A percentile compares a stretch with the other conserved stretches of the same genome.
phyloP scores from a whole-genome alignment of 768 basidiomycete species.

The Leucocoprinus leucothites region DNA sequence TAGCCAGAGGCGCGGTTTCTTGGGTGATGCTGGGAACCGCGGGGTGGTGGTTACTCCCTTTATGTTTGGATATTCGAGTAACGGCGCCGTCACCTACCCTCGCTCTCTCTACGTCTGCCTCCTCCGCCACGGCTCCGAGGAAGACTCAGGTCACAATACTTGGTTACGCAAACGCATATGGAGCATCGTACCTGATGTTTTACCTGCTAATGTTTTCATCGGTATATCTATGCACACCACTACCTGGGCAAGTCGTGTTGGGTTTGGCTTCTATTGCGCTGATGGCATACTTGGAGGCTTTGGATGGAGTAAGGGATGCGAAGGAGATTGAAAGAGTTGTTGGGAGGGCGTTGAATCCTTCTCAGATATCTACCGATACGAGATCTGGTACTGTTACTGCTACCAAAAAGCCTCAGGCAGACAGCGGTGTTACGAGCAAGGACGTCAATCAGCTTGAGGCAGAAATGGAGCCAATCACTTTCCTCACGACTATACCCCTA shows the following conservation, averaged over 20 bases:
- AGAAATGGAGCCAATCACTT: conserved; percentile 24
- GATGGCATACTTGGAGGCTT: conserved; percentile 74
- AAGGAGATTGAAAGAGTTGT: conserved; percentile 50
- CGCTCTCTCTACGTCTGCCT: not conserved
- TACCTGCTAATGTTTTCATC: conserved; percentile 63
- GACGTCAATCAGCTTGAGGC: not conserved
- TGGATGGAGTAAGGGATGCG: conserved; percentile 80
- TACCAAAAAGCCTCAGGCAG: not conserved
- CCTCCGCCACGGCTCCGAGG: conserved; percentile 24
- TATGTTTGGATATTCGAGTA: conserved; percentile 66
- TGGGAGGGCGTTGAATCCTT: conserved; percentile 38
- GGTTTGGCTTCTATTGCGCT: conserved; percentile 61
- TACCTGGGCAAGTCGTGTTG: conserved; percentile 80
- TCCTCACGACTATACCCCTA: conserved; percentile 36
- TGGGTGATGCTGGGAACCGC: conserved; percentile 52
- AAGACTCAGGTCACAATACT: conserved; percentile 48
- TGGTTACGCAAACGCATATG: conserved; percentile 89
- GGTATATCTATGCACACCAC: conserved; percentile 66
- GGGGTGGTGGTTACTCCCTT: conserved; percentile 68
- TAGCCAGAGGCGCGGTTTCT: conserved; percentile 56
- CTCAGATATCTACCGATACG: conserved; percentile 23
- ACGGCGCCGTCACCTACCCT: not conserved
- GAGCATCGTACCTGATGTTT: conserved; percentile 84
- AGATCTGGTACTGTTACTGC: not conserved
- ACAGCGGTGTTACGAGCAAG: not conserved